A percentile compares a stretch with the other conserved stretches of the same genome.
phyloP scores from a whole-genome alignment of 805 yeast species.

The Jamesozyma rosinii region DNA sequence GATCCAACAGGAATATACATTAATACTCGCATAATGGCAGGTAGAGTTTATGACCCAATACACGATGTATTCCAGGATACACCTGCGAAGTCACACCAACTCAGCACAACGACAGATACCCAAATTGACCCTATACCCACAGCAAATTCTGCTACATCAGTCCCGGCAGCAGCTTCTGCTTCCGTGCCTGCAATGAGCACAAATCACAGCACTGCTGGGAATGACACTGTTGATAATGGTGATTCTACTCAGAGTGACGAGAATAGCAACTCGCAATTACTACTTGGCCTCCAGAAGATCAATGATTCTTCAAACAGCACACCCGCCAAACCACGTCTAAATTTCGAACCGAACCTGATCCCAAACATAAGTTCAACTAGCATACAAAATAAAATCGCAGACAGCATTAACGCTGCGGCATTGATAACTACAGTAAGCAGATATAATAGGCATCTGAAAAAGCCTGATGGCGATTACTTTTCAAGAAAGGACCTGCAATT shows the following conservation, averaged over 20 bases:
- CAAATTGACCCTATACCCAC: neutral
- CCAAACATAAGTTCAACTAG: neutral
- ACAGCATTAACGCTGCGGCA: neutral
- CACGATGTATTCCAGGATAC: constrained; percentile 29
- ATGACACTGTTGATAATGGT: constrained; percentile 7
- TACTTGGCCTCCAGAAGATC: constrained; percentile 24
- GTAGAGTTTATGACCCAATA: constrained; percentile 30
- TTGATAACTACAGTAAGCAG: constrained; percentile 3
- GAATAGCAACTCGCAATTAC: constrained; percentile 7
- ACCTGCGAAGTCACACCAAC: neutral
- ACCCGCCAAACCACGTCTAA: neutral
- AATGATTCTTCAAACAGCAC: neutral
- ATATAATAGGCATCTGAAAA: constrained; percentile 55
- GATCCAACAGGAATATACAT: no score
- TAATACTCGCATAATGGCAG: constrained; percentile 16
- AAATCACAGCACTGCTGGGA: neutral
- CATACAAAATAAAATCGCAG: constrained; percentile 25
- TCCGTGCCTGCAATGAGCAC: neutral
- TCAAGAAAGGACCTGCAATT: constrained; percentile 84
- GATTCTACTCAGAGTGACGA: constrained; percentile 19
- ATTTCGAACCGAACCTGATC: neutral
- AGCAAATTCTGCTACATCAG: neutral
- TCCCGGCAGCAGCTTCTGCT: neutral
- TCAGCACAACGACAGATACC: neutral
- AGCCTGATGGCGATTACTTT: constrained; percentile 85